Evolutionary conservation across 73 alveolate genomes (phyloP).

Genomic region (Paramecium octaurelia): DNA sequence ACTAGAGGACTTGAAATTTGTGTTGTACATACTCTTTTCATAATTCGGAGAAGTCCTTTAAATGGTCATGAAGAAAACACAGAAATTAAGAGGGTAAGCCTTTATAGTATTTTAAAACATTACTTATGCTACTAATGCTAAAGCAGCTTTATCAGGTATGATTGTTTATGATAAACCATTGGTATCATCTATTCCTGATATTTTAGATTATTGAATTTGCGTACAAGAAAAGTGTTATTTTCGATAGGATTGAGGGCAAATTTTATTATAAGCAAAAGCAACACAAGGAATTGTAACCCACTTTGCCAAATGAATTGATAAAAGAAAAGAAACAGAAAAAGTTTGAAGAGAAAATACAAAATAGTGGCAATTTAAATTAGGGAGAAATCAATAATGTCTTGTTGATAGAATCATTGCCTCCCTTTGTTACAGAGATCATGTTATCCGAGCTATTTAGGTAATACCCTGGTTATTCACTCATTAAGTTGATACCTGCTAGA

Average conservation of each 20-base stretch:
- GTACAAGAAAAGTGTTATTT: background rate
- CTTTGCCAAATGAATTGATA: background rate
- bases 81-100: conserved; percentile 45
- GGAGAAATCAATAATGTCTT: conserved; percentile 43
- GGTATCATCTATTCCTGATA: background rate
- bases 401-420: background rate
- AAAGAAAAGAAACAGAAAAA: background rate
- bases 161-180: conserved; percentile 29
- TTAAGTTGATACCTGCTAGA: conserved; percentile 1
- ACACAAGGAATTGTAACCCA: conserved; percentile 21
- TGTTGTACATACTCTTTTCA: background rate
- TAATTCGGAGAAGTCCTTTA: conserved; percentile 20
- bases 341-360: background rate
- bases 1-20: conserved; percentile 17
- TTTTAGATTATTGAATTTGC: conserved; percentile 32
- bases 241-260: conserved; percentile 33
- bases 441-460: background rate
- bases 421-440: background rate
- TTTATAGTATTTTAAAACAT: conserved; percentile 24
- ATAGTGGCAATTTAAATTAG: background rate
- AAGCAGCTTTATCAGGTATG: background rate
- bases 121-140: conserved; percentile 40
- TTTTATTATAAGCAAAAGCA: conserved; percentile 10
- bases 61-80: conserved; percentile 41
- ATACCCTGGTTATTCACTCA: conserved; percentile 32